These are phyloP conservation scores for Ophiostoma tasmaniense DNA, from an alignment of 2,329 filamentous ascomycete genomes.

Conservation along the genomic window DNA sequence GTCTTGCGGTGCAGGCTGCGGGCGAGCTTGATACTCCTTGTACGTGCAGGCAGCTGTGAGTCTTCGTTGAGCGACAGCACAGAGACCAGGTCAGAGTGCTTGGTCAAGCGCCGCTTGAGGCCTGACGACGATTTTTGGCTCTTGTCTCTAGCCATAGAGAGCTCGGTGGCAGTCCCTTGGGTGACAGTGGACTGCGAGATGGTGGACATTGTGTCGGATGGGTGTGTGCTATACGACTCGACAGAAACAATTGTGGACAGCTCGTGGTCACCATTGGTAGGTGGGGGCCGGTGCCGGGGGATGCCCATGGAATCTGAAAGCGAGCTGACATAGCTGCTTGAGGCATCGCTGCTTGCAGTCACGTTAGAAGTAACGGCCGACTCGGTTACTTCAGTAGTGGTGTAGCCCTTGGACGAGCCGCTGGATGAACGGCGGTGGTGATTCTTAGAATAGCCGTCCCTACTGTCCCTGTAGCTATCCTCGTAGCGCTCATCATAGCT, in stretches of 20 bases:
- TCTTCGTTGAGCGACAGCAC: slow-evolving; percentile 60
- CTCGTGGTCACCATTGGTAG: slow-evolving; percentile 47
- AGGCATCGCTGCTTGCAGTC: slow-evolving; percentile 20
- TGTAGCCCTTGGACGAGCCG: slow-evolving; percentile 26
- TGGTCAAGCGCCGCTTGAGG: slow-evolving; percentile 71
- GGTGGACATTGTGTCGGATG: slow-evolving; percentile 44
- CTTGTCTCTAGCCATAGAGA: slow-evolving; percentile 36
- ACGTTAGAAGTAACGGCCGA: slow-evolving; percentile 26
- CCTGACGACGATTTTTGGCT: slow-evolving; percentile 38
- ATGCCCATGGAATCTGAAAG: slow-evolving; percentile 19
- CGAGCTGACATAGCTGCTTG: slow-evolving; percentile 19
- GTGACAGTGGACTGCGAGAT: slow-evolving; percentile 45
- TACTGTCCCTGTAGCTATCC: slow-evolving; percentile 3
- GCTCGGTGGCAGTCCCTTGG: slow-evolving; percentile 41
- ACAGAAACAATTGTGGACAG: slow-evolving; percentile 51
- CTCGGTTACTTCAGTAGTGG: slow-evolving; percentile 19
- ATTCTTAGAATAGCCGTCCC: slow-evolving; percentile 20
- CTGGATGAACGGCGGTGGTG: slow-evolving; percentile 25
- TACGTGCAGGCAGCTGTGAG: slow-evolving; percentile 46
- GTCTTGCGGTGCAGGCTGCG: slow-evolving; percentile 69
- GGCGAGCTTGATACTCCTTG: slow-evolving; percentile 63
- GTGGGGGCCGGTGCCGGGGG: slow-evolving; percentile 34
- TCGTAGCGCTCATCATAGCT: slow-evolving; percentile 21
- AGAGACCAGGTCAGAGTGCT: slow-evolving; percentile 88
- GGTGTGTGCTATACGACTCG: slow-evolving; percentile 36